Percentiles rank a stretch among this genome's conserved stretches.
Conservation (phyloP, 2,329 filamentous ascomycete species). For the Rugonectria rugulosa region DNA sequence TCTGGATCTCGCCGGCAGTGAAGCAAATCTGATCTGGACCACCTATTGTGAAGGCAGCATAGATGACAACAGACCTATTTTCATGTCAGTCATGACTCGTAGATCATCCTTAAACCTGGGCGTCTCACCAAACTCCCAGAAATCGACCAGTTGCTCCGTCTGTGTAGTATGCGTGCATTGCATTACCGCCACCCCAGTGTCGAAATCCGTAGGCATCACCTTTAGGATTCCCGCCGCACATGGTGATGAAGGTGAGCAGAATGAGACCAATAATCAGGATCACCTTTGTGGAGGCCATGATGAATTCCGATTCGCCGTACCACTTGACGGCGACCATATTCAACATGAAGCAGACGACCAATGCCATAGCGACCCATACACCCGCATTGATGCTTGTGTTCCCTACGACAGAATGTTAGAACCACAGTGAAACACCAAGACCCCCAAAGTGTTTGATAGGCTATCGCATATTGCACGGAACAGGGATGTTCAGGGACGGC, state of each 20-base stretch:
- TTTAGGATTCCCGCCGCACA: constrained; percentile 71
- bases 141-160: constrained; percentile 64
- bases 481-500: too few relatives aligned
- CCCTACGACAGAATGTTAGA: constrained; percentile 34
- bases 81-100: too few relatives aligned
- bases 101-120: too few relatives aligned
- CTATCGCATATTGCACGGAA: too few relatives aligned
- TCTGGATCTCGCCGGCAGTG: not conserved
- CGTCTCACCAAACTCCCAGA: constrained; percentile 60
- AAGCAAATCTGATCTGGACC: not conserved
- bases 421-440: too few relatives aligned
- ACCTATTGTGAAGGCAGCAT: not conserved
- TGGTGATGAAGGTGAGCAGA: constrained; percentile 68
- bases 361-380: constrained; percentile 55
- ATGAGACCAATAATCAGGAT: constrained; percentile 58
- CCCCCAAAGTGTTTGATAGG: too few relatives aligned
- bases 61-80: not conserved
- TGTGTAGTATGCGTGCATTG: constrained; percentile 41
- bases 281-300: constrained; percentile 63
- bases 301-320: constrained; percentile 51
- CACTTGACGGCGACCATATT: constrained; percentile 52
- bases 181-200: constrained; percentile 50
- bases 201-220: constrained; percentile 67
- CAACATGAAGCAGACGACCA: constrained; percentile 51
- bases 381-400: constrained; percentile 45